Conservation (phyloP, 192 early-diverging fungal species). For the Bifiguratus adelaidae region DNA sequence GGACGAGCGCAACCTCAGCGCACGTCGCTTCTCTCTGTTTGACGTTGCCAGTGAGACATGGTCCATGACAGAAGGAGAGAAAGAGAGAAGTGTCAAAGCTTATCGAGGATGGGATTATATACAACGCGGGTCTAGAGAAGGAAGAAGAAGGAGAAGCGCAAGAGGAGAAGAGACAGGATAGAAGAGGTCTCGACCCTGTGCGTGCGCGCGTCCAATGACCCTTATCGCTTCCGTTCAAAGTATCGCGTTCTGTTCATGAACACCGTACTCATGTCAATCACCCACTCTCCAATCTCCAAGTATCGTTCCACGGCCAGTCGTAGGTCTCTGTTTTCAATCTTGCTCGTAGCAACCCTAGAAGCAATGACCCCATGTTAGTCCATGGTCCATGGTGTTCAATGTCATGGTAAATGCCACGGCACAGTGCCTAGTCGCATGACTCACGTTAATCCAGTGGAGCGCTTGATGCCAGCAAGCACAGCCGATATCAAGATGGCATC, state of each 20-base stretch:
- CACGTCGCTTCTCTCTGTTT: too few relatives aligned
- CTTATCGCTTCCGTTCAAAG: conserved; percentile 28
- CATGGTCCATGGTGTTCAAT: not conserved
- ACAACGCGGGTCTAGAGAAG: too few relatives aligned
- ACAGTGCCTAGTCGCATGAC: conserved; percentile 1
- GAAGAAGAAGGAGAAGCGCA: too few relatives aligned
- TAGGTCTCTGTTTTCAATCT: conserved; percentile 37
- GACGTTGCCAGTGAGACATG: too few relatives aligned
- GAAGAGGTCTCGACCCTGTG: too few relatives aligned
- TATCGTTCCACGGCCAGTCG: conserved; percentile 36
- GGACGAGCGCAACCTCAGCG: too few relatives aligned
- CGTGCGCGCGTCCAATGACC: too few relatives aligned
- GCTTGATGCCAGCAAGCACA: conserved; percentile 45
- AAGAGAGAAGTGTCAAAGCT: too few relatives aligned
- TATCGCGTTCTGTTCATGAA: conserved; percentile 29
- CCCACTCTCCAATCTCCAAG: conserved; percentile 41
- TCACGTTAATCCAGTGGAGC: conserved; percentile 33
- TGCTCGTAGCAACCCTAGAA: conserved; percentile 27
- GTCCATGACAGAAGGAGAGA: too few relatives aligned
- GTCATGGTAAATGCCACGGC: not conserved
- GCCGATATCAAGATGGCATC: conserved; percentile 48
- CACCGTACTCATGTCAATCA: conserved; percentile 31
- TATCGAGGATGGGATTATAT: too few relatives aligned
- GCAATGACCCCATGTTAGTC: not conserved
- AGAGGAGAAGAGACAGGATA: too few relatives aligned